Evolutionary conservation across 2,329 filamentous ascomycete genomes (phyloP).

Genomic region (Ramularia collo-cygni): DNA sequence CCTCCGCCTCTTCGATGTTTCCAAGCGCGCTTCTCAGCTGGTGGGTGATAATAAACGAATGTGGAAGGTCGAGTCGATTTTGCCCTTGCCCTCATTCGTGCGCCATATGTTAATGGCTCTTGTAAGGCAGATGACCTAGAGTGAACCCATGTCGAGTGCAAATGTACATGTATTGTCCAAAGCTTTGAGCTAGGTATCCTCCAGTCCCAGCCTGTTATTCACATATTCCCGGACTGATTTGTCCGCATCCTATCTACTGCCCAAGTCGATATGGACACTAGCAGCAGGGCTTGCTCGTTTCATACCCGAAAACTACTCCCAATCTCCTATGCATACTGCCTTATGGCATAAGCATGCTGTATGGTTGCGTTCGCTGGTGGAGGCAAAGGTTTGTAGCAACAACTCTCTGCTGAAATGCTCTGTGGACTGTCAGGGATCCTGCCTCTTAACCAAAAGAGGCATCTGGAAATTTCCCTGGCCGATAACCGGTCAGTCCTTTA

Average conservation of each 20-base stretch:
- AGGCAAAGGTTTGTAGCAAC: slow-evolving; percentile 36
- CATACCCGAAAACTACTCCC: slow-evolving; percentile 33
- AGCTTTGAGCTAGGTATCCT: slow-evolving; percentile 6
- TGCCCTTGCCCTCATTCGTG: background rate
- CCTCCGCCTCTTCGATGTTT: slow-evolving; percentile 3
- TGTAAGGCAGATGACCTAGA: slow-evolving; percentile 22
- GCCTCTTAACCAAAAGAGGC: slow-evolving; percentile 24
- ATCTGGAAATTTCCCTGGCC: slow-evolving; percentile 25
- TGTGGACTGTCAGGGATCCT: slow-evolving; percentile 13
- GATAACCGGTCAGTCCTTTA: slow-evolving; percentile 26
- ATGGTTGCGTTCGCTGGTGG: slow-evolving; percentile 43
- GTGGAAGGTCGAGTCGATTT: slow-evolving; percentile 4
- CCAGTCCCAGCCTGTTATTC: background rate
- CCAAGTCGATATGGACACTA: background rate
- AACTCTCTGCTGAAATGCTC: background rate
- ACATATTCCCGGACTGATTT: slow-evolving; percentile 2
- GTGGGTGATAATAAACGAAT: slow-evolving; percentile 5
- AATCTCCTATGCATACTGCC: slow-evolving; percentile 40
- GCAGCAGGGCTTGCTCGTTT: no score
- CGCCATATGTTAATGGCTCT: slow-evolving; percentile 13
- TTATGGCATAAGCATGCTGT: slow-evolving; percentile 36
- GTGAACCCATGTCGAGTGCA: slow-evolving; percentile 28
- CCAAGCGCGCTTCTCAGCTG: slow-evolving; percentile 2
- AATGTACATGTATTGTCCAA: slow-evolving; percentile 28
- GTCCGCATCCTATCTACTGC: background rate